phyloP scores from a whole-genome alignment of 1,284 basidiomycete species.

The Cryptococcus sp. region DNA sequence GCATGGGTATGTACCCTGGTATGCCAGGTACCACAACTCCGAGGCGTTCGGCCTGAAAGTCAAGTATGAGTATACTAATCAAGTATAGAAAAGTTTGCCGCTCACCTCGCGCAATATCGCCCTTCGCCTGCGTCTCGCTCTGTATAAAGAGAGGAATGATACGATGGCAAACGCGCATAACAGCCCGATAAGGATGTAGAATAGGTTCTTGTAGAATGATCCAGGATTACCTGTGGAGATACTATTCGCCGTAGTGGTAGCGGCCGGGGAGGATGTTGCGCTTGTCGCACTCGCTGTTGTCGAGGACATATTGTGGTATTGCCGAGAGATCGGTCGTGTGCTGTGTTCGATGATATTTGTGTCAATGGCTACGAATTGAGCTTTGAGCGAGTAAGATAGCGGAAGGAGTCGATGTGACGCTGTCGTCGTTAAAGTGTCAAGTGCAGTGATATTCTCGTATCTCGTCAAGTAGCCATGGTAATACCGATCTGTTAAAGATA shows the following conservation, averaged over 20 bases:
- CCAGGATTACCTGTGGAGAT: constrained; percentile 16
- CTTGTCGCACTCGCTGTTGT: constrained; percentile 1
- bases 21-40: constrained; percentile 49
- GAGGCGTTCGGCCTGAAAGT: constrained; percentile 37
- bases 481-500: too few relatives aligned
- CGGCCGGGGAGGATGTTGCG: not conserved
- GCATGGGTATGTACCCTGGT: constrained; percentile 45
- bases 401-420: too few relatives aligned
- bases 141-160: constrained; percentile 38
- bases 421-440: too few relatives aligned
- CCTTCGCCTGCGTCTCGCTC: constrained; percentile 38
- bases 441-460: too few relatives aligned
- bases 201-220: constrained; percentile 31
- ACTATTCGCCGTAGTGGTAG: constrained; percentile 2
- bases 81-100: not conserved
- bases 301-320: constrained; percentile 2
- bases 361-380: too few relatives aligned
- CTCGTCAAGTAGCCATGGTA: too few relatives aligned
- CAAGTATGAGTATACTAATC: not conserved
- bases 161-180: constrained; percentile 43
- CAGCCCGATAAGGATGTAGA: constrained; percentile 51
- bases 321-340: too few relatives aligned
- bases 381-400: too few relatives aligned
- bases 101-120: constrained; percentile 40
- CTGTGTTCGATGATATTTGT: too few relatives aligned